Conservation (phyloP, 73 alveolate genomes). For the Paramecium tetraurelia region DNA sequence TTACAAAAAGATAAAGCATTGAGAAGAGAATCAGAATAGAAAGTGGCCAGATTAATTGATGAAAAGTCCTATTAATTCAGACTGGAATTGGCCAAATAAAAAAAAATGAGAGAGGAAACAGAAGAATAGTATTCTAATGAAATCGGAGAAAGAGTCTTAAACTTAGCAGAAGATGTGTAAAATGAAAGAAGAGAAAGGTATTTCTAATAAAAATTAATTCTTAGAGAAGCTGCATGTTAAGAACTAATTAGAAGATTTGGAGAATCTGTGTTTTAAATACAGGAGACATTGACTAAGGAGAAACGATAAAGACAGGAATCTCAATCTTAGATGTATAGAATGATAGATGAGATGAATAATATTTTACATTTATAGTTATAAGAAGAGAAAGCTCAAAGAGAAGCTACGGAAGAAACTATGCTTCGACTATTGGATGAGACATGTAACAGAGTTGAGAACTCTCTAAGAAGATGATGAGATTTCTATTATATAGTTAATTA, state of each 20-base stretch:
- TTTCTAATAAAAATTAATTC: neutral
- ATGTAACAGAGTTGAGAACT: slow-evolving; percentile 75
- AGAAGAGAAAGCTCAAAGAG: slow-evolving; percentile 70
- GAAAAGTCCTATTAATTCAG: slow-evolving; percentile 70
- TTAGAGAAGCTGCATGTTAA: slow-evolving; percentile 36
- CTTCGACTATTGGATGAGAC: slow-evolving; percentile 79
- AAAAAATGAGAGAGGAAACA: slow-evolving; percentile 73
- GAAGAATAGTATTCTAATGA: slow-evolving; percentile 46
- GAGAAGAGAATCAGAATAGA: slow-evolving; percentile 75
- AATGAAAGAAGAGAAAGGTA: slow-evolving; percentile 73
- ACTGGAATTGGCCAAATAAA: slow-evolving; percentile 76
- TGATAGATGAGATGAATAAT: slow-evolving; percentile 77
- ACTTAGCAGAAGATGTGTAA: slow-evolving; percentile 42
- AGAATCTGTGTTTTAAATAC: slow-evolving; percentile 73
- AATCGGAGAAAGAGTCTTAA: slow-evolving; percentile 24
- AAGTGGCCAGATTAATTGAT: slow-evolving; percentile 68
- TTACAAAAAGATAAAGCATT: neutral
- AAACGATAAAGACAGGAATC: slow-evolving; percentile 74
- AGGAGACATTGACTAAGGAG: slow-evolving; percentile 68
- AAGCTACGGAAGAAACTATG: slow-evolving; percentile 73
- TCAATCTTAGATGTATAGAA: slow-evolving; percentile 66
- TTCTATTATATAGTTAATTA: neutral
- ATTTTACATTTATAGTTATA: slow-evolving; percentile 64
- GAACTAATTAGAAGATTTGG: slow-evolving; percentile 56
- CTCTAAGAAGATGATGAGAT: slow-evolving; percentile 54